Evolutionary conservation across 2,329 filamentous ascomycete species (phyloP).

Genomic region (Scytalidium lignicola): DNA sequence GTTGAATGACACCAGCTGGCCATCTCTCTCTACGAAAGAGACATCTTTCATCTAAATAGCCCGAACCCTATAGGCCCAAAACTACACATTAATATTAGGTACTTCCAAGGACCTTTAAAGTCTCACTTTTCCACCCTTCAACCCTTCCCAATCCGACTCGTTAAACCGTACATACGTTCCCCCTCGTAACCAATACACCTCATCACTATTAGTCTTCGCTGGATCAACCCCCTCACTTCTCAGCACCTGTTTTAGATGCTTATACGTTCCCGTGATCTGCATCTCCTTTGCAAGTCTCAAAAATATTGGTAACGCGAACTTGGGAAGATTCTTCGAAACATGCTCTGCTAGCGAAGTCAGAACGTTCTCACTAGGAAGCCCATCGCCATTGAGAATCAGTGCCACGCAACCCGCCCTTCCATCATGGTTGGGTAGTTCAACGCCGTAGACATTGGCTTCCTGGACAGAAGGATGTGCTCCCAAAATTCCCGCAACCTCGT

Average conservation of each 20-base stretch:
- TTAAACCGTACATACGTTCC: constrained; percentile 65
- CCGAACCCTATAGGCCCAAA: too few species aligned
- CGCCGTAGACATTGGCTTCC: constrained; percentile 85
- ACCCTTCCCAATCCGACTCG: constrained; percentile 59
- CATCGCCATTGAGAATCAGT: constrained; percentile 50
- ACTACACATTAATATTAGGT: too few species aligned
- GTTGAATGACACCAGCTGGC: too few species aligned
- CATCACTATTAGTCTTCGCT: constrained; percentile 40
- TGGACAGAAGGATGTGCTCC: constrained; percentile 60
- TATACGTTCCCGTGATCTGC: constrained; percentile 76
- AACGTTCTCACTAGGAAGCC: constrained; percentile 32
- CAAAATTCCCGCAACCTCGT: constrained; percentile 73
- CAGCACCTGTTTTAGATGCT: constrained; percentile 76
- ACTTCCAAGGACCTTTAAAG: constrained; percentile 5
- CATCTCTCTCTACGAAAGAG: too few species aligned
- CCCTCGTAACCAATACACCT: constrained; percentile 53
- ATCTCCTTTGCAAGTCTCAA: constrained; percentile 58
- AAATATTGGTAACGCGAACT: constrained; percentile 74
- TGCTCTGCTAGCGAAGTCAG: constrained; percentile 59
- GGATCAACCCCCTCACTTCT: constrained; percentile 72
- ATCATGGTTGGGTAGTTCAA: constrained; percentile 73
- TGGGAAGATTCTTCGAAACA: constrained; percentile 54
- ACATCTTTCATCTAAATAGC: too few species aligned
- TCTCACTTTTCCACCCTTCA: constrained; percentile 66
- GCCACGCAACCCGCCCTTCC: constrained; percentile 80